Percentiles rank a stretch among this genome's conserved stretches.
phyloP scores from a whole-genome alignment of 257 asterid genomes.

The Jacaranda copaia region DNA sequence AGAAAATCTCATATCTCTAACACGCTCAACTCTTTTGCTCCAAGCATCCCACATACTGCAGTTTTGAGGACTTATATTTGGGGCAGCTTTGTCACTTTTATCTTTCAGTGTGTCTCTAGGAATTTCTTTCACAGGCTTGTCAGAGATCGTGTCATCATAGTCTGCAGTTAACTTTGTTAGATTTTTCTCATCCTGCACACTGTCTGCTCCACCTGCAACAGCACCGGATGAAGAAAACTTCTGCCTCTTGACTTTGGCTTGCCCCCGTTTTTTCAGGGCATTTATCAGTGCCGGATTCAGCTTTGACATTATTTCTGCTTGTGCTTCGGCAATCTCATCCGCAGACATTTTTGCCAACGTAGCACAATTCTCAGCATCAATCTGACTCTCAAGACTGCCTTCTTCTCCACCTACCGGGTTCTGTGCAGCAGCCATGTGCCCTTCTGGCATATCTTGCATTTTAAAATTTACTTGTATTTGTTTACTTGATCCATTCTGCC shows the following conservation, averaged over 20 bases:
- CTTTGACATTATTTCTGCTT: slow-evolving; percentile 73
- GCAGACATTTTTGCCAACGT: slow-evolving; percentile 74
- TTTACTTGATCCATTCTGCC: slow-evolving; percentile 31
- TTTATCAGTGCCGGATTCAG: slow-evolving; percentile 69
- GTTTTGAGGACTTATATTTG: slow-evolving; percentile 39
- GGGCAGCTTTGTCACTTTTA: slow-evolving; percentile 38
- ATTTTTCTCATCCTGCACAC: slow-evolving; percentile 38
- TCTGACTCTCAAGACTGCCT: slow-evolving; percentile 65
- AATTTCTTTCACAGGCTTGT: slow-evolving; percentile 39
- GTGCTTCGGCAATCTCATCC: slow-evolving; percentile 88
- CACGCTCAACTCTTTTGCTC: slow-evolving; percentile 89
- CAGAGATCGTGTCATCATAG: slow-evolving; percentile 43
- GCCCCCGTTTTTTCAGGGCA: slow-evolving; percentile 65
- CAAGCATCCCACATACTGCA: slow-evolving; percentile 74
- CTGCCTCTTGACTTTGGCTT: slow-evolving; percentile 64
- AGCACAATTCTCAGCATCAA: slow-evolving; percentile 82
- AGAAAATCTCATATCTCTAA: slow-evolving; percentile 78
- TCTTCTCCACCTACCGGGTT: slow-evolving; percentile 46
- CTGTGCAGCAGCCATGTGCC: slow-evolving; percentile 32
- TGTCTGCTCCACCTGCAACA: slow-evolving; percentile 45
- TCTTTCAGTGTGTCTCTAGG: slow-evolving; percentile 38
- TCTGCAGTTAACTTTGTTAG: slow-evolving; percentile 25
- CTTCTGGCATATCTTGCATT: slow-evolving; percentile 30
- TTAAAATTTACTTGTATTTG: slow-evolving; percentile 37
- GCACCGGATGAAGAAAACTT: slow-evolving; percentile 47